Evolutionary conservation across 148 eudicot species (phyloP), one percentile per base, ranked within the genome.

Genomic region (Rhododendron henanense): DNA sequence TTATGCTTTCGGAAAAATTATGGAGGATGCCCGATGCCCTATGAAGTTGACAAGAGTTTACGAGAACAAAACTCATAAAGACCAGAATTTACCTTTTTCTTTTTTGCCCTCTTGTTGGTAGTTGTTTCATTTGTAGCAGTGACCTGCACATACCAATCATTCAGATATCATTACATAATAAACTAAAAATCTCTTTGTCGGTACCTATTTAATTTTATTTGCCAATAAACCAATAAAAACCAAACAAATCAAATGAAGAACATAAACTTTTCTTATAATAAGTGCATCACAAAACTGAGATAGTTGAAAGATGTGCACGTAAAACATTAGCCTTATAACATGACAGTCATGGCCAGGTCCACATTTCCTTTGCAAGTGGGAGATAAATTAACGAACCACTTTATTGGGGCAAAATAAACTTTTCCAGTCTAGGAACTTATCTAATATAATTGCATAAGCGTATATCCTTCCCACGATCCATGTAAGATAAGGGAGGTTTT

Each of bases 61-160:
- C 16, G 41, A 48, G 16, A 55, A 39, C 53, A 35, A n/a, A 83
- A 44, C 76, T 83, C 84, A 83, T 1, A 82, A 59, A 45, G 74
- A 57, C 39, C 35, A 51, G 47, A 37, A 76, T 57, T 65, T 82
- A 87, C 88, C 88, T 87, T 87, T 65, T 78, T 87, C 88, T 82
- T 87, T 83, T 81, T 83, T 47, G 85, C 37, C 82, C 82, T 76
- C 82, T 77, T 87, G 77, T 23, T 76, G 8, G 77, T 23, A 15
- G 61, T 61, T 10, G 71, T 87, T 75, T 51, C 88, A 76, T 47
- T 57, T 55, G 82, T 65, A 31, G 57, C 67, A 47, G 25, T 3
- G 50, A 75, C 88, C 88, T 87, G 88, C 88, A 63, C 73, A 19
- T 41, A 19, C 13, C 67, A 25, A 50, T 53, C 4, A 41, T 21